A percentile compares a stretch with the other conserved stretches of the same genome.
These are phyloP conservation scores for Zygoascus tannicola DNA, from an alignment of 805 yeast species.

Conservation along the genomic window DNA sequence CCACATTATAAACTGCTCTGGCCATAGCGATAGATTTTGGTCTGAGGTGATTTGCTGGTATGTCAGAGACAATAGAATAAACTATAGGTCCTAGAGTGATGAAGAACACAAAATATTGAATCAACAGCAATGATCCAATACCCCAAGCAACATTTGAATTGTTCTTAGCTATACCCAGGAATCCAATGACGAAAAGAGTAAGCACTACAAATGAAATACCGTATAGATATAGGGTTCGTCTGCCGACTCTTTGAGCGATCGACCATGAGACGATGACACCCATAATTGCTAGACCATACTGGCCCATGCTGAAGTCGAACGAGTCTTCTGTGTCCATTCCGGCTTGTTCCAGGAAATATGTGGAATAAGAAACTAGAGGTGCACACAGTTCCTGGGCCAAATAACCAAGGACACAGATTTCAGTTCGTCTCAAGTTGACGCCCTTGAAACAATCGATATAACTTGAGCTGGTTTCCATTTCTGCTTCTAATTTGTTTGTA, in stretches of 20 bases:
- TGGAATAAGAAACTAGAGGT: slow-evolving; percentile 20
- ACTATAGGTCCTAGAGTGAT: slow-evolving; percentile 36
- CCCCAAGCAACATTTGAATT: slow-evolving; percentile 21
- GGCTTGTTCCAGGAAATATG: slow-evolving; percentile 44
- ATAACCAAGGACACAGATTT: slow-evolving; percentile 38
- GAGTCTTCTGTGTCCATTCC: slow-evolving; percentile 21
- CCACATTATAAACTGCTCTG: slow-evolving; percentile 24
- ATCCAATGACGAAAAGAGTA: slow-evolving; percentile 38
- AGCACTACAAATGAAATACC: slow-evolving; percentile 32
- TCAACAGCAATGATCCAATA: slow-evolving; percentile 36
- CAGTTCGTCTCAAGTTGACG: slow-evolving; percentile 16
- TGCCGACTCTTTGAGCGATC: slow-evolving; percentile 16
- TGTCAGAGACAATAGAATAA: slow-evolving; percentile 34
- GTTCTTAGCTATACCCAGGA: slow-evolving; percentile 27
- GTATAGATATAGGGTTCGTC: slow-evolving; percentile 17
- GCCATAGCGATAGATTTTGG: slow-evolving; percentile 35
- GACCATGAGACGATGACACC: slow-evolving; percentile 31
- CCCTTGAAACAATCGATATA: slow-evolving; percentile 12
- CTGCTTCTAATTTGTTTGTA: slow-evolving; percentile 26
- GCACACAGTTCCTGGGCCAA: slow-evolving; percentile 37
- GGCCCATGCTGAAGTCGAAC: slow-evolving; percentile 39
- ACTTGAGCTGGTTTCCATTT: slow-evolving; percentile 8
- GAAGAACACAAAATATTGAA: slow-evolving; percentile 35
- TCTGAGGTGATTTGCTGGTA: slow-evolving; percentile 35
- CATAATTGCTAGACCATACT: slow-evolving; percentile 37